Evolutionary conservation across 257 asterid species (phyloP), one percentile per base, ranked within the genome.

Genomic region (Schizonepeta tenuifolia): DNA sequence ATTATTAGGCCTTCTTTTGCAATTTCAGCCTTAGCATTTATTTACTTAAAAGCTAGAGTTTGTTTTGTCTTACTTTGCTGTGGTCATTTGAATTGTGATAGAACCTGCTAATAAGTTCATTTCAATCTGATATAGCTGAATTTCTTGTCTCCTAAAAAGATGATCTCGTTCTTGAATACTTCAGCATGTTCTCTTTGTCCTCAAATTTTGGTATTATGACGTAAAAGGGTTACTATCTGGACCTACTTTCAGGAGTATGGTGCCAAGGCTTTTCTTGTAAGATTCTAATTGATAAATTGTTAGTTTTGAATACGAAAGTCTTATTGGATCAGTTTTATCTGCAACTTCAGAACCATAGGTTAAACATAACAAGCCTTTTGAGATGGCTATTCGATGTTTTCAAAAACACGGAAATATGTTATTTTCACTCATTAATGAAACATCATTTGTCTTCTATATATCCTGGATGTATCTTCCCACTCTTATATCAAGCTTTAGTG

Each of bases 151-250:
- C 55, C 28, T 14, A 9, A 50, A 21, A 5, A n/a, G 55, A 47
- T 69, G 9, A 9, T 54, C n/a, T 13, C 2, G 44, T 62, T 69
- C 31, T 31, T 77, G 67, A 64, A 35, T 55, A 54, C 9, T 44
- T 24, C 13, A 53, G 46, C 20, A n/a, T 38, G 67, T 15, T 50
- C 31, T 24, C 15, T 21, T 35, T 47, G 20, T 58, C 15, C 38
- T 21, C 17, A 18, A 18, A 22, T 1, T 6, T 40, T 31, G 61
- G 35, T 24, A 35, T 33, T 12, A 31, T 65, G 35, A 31, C 38
- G 40, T 47, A 56, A 33, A 56, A 14, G 40, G 49, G 67, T 57
- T 56, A 44, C 28, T 33, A 68, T 38, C 46, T 69, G 38, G 57
- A 26, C 13, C 7, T 49, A 21, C 67, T 73, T 51, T 59, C 21